phyloP scores from a whole-genome alignment of 2,329 filamentous ascomycete genomes.

The Nigrospora osmanthi region DNA sequence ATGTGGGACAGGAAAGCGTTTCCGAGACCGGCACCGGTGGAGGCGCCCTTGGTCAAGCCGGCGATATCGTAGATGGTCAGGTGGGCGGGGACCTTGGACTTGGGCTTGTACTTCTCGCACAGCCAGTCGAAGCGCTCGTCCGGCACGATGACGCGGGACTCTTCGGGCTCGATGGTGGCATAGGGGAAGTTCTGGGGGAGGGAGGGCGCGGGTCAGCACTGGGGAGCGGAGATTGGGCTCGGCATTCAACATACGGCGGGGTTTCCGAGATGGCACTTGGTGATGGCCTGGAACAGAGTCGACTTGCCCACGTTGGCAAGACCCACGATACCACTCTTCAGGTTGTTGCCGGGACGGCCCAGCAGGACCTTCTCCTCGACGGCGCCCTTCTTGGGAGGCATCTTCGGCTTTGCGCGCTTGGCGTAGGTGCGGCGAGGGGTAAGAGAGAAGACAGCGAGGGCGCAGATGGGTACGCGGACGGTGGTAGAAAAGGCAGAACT shows the following conservation, averaged over 20 bases:
- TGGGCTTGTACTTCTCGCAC: constrained; percentile 92
- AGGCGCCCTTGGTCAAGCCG: constrained; percentile 90
- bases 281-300: constrained; percentile 98
- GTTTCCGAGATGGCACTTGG: constrained; percentile 94
- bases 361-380: constrained; percentile 95
- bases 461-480: constrained; percentile 40
- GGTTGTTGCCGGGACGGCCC: constrained; percentile 91
- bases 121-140: constrained; percentile 97
- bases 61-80: constrained; percentile 98
- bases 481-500: constrained; percentile 54
- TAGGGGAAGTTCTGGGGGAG: constrained; percentile 94
- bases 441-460: constrained; percentile 27
- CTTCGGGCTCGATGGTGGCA: constrained; percentile 97
- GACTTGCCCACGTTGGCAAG: constrained; percentile 99
- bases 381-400: constrained; percentile 91
- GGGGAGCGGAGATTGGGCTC: constrained; percentile 13
- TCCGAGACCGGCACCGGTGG: constrained; percentile 92
- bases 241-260: constrained; percentile 64
- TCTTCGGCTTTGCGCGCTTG: constrained; percentile 59
- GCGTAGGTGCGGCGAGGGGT: constrained; percentile 45
- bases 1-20: constrained; percentile 99
- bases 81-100: constrained; percentile 94
- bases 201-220: constrained; percentile 24
- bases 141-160: constrained; percentile 93
- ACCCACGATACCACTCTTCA: constrained; percentile 99